A percentile compares a stretch with the other conserved stretches of the same genome.
Conservation (phyloP, 371 early-diverging fungal genomes). For the Mucor circinelloides region DNA sequence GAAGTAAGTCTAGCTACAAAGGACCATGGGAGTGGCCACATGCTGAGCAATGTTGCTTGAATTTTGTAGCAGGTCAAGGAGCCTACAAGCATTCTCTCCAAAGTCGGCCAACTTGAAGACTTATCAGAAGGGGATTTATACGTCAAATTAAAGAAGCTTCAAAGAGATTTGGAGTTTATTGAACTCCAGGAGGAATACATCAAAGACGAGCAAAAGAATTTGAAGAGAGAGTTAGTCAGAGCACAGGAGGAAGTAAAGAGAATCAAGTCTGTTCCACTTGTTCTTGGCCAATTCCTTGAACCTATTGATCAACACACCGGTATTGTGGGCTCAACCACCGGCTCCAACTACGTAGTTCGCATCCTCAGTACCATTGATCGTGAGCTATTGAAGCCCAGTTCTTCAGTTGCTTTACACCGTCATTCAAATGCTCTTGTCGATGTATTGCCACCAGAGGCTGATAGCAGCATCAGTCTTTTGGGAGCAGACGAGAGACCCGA, state of each 20-base stretch:
- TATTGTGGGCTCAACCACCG: conserved; percentile 97
- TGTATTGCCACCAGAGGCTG: conserved; percentile 96
- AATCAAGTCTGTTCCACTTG: conserved; percentile 98
- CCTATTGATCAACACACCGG: conserved; percentile 98
- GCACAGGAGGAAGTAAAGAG: conserved; percentile 99
- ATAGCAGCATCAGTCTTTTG: conserved; percentile 95
- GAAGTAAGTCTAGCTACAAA: conserved; percentile 21
- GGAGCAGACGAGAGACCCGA: conserved; percentile 96
- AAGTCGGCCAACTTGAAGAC: conserved; percentile 50
- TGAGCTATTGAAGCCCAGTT: conserved; percentile 96
- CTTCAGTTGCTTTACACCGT: conserved; percentile 98
- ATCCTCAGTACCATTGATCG: conserved; percentile 98
- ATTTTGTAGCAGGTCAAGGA: conserved; percentile 28
- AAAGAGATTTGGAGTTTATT: conserved; percentile 95
- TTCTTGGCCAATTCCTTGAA: conserved; percentile 99
- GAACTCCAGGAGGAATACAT: conserved; percentile 99
- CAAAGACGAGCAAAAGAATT: conserved; percentile 97
- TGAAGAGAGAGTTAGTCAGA: conserved; percentile 94
- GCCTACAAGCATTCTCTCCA: conserved; percentile 20
- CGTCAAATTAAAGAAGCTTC: conserved; percentile 91
- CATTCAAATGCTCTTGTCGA: conserved; percentile 99
- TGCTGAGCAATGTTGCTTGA: neutral
- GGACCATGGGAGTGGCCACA: neutral
- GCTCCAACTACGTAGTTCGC: conserved; percentile 95
- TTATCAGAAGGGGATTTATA: conserved; percentile 86